phyloP scores from a whole-genome alignment of 140 eudicot species.

The Stevia rebaudiana region DNA sequence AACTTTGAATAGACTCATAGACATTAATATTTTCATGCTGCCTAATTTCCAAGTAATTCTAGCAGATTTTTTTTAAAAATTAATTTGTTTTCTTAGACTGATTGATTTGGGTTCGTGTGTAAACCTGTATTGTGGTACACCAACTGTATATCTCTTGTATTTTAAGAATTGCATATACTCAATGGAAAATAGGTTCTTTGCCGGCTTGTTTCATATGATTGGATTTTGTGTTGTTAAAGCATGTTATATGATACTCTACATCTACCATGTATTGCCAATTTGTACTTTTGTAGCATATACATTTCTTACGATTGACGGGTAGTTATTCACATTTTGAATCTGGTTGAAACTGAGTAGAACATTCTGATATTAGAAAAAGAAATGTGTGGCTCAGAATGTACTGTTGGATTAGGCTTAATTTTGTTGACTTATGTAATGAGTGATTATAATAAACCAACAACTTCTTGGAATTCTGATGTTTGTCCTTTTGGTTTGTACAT shows the following conservation, averaged over 20 bases:
- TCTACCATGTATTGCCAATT: background rate
- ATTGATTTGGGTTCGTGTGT: background rate
- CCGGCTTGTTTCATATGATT: background rate
- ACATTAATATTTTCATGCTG: background rate
- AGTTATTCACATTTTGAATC: background rate
- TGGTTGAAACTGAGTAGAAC: background rate
- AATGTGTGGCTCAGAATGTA: background rate
- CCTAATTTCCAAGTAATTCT: slow-evolving; percentile 1
- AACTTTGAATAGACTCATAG: background rate
- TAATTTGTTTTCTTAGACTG: background rate
- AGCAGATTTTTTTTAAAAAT: background rate
- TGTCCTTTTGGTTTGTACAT: background rate
- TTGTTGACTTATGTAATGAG: background rate
- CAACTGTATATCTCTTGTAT: background rate
- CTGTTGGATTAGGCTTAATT: background rate
- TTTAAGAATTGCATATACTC: background rate
- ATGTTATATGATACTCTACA: background rate
- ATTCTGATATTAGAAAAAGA: background rate
- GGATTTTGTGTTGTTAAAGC: background rate
- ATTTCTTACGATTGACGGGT: background rate
- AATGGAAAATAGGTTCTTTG: background rate
- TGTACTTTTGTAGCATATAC: background rate
- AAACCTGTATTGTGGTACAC: background rate
- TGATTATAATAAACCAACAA: background rate
- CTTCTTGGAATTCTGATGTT: background rate